Base-by-base conservation (phyloP, 768 basidiomycete genomes). In the Hericium erinaceus region DNA sequence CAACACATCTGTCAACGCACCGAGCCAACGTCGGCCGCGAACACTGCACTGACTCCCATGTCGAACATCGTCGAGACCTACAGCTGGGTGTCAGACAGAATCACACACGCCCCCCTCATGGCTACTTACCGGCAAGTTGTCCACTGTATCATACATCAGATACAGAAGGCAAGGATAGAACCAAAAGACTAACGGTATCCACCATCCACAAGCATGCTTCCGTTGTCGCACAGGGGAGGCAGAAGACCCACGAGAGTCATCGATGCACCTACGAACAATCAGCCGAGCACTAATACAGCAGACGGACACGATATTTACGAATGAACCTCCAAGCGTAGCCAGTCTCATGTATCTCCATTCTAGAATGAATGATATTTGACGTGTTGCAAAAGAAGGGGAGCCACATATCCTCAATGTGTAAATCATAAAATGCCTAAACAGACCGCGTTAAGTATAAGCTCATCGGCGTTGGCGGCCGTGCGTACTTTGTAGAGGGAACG, bases 251-350 rank as follows among this genome's bases (percentile, higher is more conserved):
- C 95, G 62, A 99, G 73, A 1, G 95, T 92, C 97, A 99, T 99
- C 1, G 95, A 98, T 16, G 94, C 97, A 55, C 94, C 92, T 88
- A 5, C 10, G 41, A 18, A n/a, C 11, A 15, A 13, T 57, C 26
- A 46, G 20, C 48, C n/a, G 48, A 57, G 56, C 12, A 39, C 7
- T 11, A 46, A 38, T n/a, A 33, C 33, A 33, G 33, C 8, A 8
- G 15, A 54, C n/a, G 44, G 49, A 3, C 15, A 49, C 48, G 16
- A 51, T 11, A 66, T 78, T 64, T 67, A 90, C 92, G 88, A 56
- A 92, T 90, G 67, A 84, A 92, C 64, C 93, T 79, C 95, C 95
- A 99, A 12, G 97, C 95, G 73, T 98, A 98, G n/a, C 97, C 97
- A 12, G 92, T 91, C 64, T 95, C 89, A 65, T 99, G 97, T 46